A percentile compares a stretch with the other conserved stretches of the same genome.
Evolutionary conservation across 2,329 filamentous ascomycete genomes (phyloP).

Genomic region (Cercospora beticola): DNA sequence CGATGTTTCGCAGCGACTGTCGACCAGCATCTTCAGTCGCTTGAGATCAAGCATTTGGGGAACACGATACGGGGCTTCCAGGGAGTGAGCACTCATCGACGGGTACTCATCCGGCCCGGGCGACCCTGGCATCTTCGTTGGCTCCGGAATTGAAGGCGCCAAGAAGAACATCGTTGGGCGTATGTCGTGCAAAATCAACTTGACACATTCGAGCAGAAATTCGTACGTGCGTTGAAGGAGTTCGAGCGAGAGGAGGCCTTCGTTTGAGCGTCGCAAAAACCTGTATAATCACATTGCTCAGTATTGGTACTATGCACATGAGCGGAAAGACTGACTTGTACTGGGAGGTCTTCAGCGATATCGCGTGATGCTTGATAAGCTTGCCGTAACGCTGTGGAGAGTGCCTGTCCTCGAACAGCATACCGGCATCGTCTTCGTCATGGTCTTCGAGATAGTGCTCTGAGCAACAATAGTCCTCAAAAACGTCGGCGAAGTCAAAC

Average conservation of each 20-base stretch:
- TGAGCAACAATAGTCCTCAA: conserved; percentile 16
- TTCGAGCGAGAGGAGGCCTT: conserved; percentile 50
- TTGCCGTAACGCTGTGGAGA: conserved; percentile 34
- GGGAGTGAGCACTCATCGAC: conserved; percentile 29
- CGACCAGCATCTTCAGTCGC: conserved; percentile 48
- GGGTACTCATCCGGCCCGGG: conserved; percentile 10
- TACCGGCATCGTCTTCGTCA: conserved; percentile 16
- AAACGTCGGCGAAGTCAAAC: conserved; percentile 10
- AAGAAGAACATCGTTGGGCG: conserved; percentile 16
- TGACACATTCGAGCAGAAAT: conserved; percentile 53
- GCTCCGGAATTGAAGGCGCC: conserved; percentile 22
- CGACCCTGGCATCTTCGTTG: neutral
- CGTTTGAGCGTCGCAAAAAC: conserved; percentile 4
- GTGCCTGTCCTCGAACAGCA: conserved; percentile 29
- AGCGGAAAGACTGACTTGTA: conserved; percentile 11
- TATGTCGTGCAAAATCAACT: conserved; percentile 55
- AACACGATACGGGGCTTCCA: conserved; percentile 55
- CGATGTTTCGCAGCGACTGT: conserved; percentile 43
- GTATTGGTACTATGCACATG: neutral
- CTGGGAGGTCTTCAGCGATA: conserved; percentile 10
- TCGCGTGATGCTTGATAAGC: conserved; percentile 24
- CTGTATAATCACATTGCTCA: neutral
- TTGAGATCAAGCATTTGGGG: conserved; percentile 51
- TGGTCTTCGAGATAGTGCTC: conserved; percentile 17
- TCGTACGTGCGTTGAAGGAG: conserved; percentile 50